Base-by-base conservation (phyloP, 106 monocot species). In the Narthecium ossifragum region DNA sequence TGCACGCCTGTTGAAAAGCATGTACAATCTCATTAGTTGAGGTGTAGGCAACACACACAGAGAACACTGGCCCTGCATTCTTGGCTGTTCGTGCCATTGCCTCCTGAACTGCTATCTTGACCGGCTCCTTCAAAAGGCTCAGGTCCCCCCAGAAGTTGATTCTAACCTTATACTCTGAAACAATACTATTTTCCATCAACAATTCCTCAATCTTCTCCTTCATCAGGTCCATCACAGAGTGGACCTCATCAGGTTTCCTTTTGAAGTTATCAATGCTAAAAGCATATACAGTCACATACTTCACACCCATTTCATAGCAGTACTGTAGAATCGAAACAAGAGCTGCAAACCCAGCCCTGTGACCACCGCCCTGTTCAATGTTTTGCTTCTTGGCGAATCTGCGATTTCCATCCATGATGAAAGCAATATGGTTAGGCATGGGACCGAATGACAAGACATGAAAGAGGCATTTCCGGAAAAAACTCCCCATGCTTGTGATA, bases 201-300 rank as follows among this genome's bases (percentile, higher is more conserved):
- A 70, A 36, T 3, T 50, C 59, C 15, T 68, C 56, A 1, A 59
- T 68, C 27, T 68, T 68, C 36, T 68, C 68, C 5, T 45, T 37
- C 33, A 68, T 13, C 4, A 68, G 31, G 31, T 47, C 23, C 68
- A 68, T 58, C 20, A 68, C 1, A 10, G 46, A 17, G 18, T 59
- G 58, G 14, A 68, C 59, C 34, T 68, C 68, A 22, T 48, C 34
- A 2, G 68, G 68, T 25, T 49, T 59, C 33, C 68, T 4, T 11
- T 59, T 46, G 60, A 70, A 70, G 31, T 70, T 70, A 30, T 70
- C 70, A 21, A 70, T 61, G 51, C 70, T 70, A 18, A 70, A 70
- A 37, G 52, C 52, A 31, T 39, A 70, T 1, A 61, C 45, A 6
- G 70, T 61, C 4, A 70, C 40, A 36, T 61, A 53, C 51, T 52